Evolutionary conservation across 495 filamentous ascomycete species (phyloP).

Genomic region (Talaromyces nanjingensis): DNA sequence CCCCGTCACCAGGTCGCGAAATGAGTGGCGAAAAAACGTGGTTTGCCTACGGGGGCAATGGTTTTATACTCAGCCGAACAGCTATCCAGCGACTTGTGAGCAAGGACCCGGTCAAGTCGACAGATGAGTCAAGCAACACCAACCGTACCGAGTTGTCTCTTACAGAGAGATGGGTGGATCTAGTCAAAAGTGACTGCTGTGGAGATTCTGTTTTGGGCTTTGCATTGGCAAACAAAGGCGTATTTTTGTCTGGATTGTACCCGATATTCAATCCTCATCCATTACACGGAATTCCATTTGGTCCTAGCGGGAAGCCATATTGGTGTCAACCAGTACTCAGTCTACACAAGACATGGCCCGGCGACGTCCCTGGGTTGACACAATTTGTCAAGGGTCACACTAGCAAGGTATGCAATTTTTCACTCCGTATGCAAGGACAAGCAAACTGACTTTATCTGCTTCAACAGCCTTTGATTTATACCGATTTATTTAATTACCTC

Average conservation of each 20-base stretch:
- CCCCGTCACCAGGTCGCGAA: constrained; percentile 27
- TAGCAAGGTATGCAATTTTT: constrained; percentile 16
- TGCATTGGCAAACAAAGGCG: constrained; percentile 35
- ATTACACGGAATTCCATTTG: constrained; percentile 30
- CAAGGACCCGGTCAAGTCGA: constrained; percentile 10
- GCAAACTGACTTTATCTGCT: not conserved
- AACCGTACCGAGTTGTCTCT: constrained; percentile 12
- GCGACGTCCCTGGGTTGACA: constrained; percentile 19
- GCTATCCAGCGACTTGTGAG: constrained; percentile 32
- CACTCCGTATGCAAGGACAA: not conserved
- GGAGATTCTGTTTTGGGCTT: constrained; percentile 48
- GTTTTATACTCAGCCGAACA: constrained; percentile 44
- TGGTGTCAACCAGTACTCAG: constrained; percentile 50
- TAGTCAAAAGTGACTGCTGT: constrained; percentile 37
- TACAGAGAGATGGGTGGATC: constrained; percentile 28
- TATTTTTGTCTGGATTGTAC: constrained; percentile 40
- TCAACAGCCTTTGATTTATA: constrained; percentile 19
- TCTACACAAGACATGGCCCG: constrained; percentile 38
- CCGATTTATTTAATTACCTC: constrained; percentile 24
- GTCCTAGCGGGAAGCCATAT: constrained; percentile 17
- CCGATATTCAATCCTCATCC: constrained; percentile 46
- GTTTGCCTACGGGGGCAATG: constrained; percentile 50
- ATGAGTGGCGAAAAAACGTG: constrained; percentile 26
- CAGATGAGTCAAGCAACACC: not conserved
- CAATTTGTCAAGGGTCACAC: constrained; percentile 21